Evolutionary conservation across 805 yeast species (phyloP).

Genomic region (Metschnikowia lochheadii): DNA sequence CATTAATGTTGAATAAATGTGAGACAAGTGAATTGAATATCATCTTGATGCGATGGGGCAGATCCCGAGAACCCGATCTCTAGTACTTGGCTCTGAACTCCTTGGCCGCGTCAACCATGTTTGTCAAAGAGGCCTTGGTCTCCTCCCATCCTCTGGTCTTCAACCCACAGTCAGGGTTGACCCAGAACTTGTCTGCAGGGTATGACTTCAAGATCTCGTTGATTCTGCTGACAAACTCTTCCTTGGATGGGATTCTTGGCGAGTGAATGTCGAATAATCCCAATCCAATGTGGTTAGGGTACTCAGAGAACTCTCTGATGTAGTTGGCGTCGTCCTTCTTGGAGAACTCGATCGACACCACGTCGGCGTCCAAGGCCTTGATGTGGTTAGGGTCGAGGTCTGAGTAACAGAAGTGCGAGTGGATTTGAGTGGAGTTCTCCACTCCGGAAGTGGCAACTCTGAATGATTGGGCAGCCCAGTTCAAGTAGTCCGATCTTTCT

Average conservation of each 20-base stretch:
- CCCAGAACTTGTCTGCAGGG: conserved; percentile 99
- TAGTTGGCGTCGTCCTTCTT: conserved; percentile 99
- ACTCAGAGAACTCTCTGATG: conserved; percentile 94
- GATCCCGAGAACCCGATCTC: conserved; percentile 8
- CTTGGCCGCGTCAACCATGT: conserved; percentile 99
- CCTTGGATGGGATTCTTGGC: conserved; percentile 98
- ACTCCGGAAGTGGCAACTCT: conserved; percentile 99
- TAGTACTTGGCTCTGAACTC: conserved; percentile 57
- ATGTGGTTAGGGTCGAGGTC: conserved; percentile 99
- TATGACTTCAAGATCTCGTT: conserved; percentile 92
- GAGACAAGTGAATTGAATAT: conserved; percentile 22
- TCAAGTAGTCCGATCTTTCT: conserved; percentile 93
- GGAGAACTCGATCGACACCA: conserved; percentile 98
- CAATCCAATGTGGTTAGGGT: conserved; percentile 99
- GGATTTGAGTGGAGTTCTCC: conserved; percentile 90
- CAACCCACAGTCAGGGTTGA: conserved; percentile 99
- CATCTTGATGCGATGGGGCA: conserved; percentile 6
- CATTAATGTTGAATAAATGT: conserved; percentile 50
- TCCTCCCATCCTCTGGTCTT: conserved; percentile 99
- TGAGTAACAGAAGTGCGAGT: conserved; percentile 99
- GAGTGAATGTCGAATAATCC: conserved; percentile 99
- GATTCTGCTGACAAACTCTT: conserved; percentile 92
- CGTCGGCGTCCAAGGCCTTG: conserved; percentile 99
- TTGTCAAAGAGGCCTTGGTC: conserved; percentile 89
- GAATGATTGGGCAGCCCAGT: conserved; percentile 99